Evolutionary conservation across 306 rosid species (phyloP), one percentile per base, ranked within the genome.

Genomic region (Cucurbita pepo): DNA sequence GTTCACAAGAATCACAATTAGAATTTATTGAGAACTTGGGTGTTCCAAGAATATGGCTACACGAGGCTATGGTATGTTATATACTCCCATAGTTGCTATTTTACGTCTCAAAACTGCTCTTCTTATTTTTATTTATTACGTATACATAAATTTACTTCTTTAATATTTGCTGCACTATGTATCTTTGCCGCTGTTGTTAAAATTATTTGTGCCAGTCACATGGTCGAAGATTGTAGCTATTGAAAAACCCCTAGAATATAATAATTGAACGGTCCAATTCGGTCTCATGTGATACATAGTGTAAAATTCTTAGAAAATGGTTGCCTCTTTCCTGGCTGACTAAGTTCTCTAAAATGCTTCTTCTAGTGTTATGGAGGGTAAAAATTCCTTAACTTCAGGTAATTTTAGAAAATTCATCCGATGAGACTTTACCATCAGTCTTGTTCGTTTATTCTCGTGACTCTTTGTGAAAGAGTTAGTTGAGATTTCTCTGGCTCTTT

Each of bases 31-130:
- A 86, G 86, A 80, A 90, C 81, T 76, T 94, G 79, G 95, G 98
- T 80, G 80, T 94, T 81, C 97, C 98, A 62, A 73, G 73, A 51
- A 88, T 77, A 63, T 94, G 98, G 98, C 86, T 94, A 77, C 96
- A 91, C 19, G 98, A 94, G 85, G 98, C 98, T 72, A 80, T 90
- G 96, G 98, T 94, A 87, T 77, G 85, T 61, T 41, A 73, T 74
- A 70, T 58, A 81, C 53, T 34, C 57, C 16, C 21, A 52, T 21
- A 57, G 40, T 40, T 63, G 34, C 34, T 63, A 63, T 63, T 63
- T 63, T 36, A 38, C 56, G 56, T 34, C 21, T 56, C 45, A 15
- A 34, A 41, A 13, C 37, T 56, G 22, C 43, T 51, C 43, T 77
- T 82, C 48, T 15, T 7, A 15, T 52, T 51, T 37, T 43, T 45